phyloP scores from a whole-genome alignment of 306 rosid genomes.

The Senna tora region DNA sequence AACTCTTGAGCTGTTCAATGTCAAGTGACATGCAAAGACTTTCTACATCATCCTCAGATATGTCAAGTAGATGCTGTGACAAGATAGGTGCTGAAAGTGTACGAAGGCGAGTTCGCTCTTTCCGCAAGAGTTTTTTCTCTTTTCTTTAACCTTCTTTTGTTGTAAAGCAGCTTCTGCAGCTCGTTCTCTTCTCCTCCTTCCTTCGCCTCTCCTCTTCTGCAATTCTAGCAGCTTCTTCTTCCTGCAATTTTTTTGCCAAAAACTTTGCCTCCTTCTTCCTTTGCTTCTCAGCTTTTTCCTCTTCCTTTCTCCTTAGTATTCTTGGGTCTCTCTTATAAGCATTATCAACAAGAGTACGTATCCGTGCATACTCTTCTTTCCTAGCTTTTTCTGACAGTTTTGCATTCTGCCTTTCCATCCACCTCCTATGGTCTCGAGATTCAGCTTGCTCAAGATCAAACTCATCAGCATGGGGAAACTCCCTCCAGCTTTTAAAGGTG shows the following conservation, averaged over 20 bases:
- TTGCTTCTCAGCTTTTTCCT: slow-evolving; percentile 85
- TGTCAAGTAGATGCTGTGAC: slow-evolving; percentile 53
- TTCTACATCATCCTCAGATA: slow-evolving; percentile 78
- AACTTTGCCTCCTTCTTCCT: slow-evolving; percentile 85
- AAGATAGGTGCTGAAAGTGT: slow-evolving; percentile 64
- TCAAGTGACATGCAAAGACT: slow-evolving; percentile 71
- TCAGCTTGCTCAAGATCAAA: slow-evolving; percentile 97
- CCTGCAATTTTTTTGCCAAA: slow-evolving; percentile 83
- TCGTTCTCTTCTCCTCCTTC: slow-evolving; percentile 75
- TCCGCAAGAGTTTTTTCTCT: slow-evolving; percentile 94
- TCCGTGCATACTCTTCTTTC: slow-evolving; percentile 87
- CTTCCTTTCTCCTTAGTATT: slow-evolving; percentile 85
- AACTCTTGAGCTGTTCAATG: slow-evolving; percentile 62
- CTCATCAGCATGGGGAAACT: slow-evolving; percentile 97
- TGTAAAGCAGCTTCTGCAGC: slow-evolving; percentile 89
- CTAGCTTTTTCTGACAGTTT: slow-evolving; percentile 91
- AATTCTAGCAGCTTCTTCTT: slow-evolving; percentile 85
- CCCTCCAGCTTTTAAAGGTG: slow-evolving; percentile 93
- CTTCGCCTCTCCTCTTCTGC: slow-evolving; percentile 76
- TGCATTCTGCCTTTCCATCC: slow-evolving; percentile 99
- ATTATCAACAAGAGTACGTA: slow-evolving; percentile 89
- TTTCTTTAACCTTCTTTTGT: slow-evolving; percentile 85
- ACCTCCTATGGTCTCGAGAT: slow-evolving; percentile 92
- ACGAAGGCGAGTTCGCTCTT: slow-evolving; percentile 86
- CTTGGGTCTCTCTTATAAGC: slow-evolving; percentile 95